phyloP scores from a whole-genome alignment of 257 asterid species.

The Eustoma russellianum region DNA sequence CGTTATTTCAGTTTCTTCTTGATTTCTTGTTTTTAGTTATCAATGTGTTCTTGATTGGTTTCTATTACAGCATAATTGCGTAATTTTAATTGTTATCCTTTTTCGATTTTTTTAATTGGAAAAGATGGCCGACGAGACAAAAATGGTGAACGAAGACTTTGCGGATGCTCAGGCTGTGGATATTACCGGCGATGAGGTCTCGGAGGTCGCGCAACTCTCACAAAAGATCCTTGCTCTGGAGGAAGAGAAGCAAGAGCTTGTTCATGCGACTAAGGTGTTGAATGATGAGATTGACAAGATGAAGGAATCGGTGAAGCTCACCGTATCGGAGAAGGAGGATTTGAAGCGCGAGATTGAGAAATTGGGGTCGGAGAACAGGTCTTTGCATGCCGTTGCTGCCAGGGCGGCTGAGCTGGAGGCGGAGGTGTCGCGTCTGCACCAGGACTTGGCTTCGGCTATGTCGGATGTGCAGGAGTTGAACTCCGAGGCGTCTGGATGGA shows the following conservation, averaged over 20 bases:
- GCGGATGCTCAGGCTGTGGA: slow-evolving; percentile 37
- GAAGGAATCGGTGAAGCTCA: slow-evolving; percentile 27
- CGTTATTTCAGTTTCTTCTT: no score
- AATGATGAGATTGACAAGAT: slow-evolving; percentile 34
- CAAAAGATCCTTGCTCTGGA: slow-evolving; percentile 35
- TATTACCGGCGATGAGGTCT: slow-evolving; percentile 37
- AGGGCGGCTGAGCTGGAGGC: slow-evolving; percentile 59
- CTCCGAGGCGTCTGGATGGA: slow-evolving; percentile 27
- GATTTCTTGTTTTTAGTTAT: no score
- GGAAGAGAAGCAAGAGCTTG: slow-evolving; percentile 33
- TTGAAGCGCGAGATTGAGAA: slow-evolving; percentile 24
- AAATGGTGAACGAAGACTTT: slow-evolving; percentile 31
- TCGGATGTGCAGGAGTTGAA: slow-evolving; percentile 37
- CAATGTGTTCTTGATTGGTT: no score
- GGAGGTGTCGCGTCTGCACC: slow-evolving; percentile 53
- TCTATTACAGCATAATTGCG: no score
- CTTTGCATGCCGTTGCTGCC: slow-evolving; percentile 36
- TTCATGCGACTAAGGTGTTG: slow-evolving; percentile 29
- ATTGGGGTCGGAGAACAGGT: slow-evolving; percentile 28
- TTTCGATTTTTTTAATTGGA: no score
- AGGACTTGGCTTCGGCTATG: slow-evolving; percentile 43
- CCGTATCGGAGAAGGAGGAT: slow-evolving; percentile 25
- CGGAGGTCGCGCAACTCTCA: slow-evolving; percentile 22
- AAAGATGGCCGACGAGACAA: slow-evolving; percentile 46
- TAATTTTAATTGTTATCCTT: no score